Evolutionary conservation across 768 basidiomycete species (phyloP), one percentile per base, ranked within the genome.

Genomic region (Tylopilus sp.): DNA sequence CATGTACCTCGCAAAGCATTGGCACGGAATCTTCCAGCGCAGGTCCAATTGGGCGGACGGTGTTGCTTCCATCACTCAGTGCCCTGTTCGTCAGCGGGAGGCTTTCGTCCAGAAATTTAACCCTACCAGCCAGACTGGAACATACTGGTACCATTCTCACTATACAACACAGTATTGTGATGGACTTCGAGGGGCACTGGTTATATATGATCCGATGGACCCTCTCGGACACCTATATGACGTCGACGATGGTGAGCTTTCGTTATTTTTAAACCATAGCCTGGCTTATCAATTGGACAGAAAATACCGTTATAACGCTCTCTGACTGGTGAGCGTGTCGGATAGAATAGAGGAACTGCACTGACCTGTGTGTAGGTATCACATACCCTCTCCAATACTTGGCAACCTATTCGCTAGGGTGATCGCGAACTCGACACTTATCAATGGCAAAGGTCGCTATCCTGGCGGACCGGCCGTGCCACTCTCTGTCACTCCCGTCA

Each of bases 91-190:
- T 43, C 52, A 26, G 26, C 14, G 28, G 8, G 44, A 71, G 19
- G 60, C 70, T 1, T 78, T 76, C 55, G 25, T 63, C 26, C 74
- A 76, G 43, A 60, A 70, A 31, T 77, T 77, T 48, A 54, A 52
- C 1, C 52, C 51, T 11, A 25, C 48, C 0, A 53, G 60, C 12
- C 53, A 54, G 12, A 48, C 47, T 3, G 77, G 77, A 9, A 77
- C 74, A 1, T 78, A 71, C 52, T 78, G 77, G 76, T 76, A 76
- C 49, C 75, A 76, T 50, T 54, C 53, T 19, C 53, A 54, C 10
- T 48, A 29, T 19, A 6, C 25, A 30, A 48, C 30, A 37, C 53
- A 54, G 22, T 31, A 21, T 21, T 54, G 53, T 9, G 40, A 54
- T 7, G 53, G 53, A 11, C 25, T 48, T 42, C 65, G 73, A 36